Conservation (phyloP, 2,329 filamentous ascomycete genomes). For the Aspergillus ochraceoroseus region DNA sequence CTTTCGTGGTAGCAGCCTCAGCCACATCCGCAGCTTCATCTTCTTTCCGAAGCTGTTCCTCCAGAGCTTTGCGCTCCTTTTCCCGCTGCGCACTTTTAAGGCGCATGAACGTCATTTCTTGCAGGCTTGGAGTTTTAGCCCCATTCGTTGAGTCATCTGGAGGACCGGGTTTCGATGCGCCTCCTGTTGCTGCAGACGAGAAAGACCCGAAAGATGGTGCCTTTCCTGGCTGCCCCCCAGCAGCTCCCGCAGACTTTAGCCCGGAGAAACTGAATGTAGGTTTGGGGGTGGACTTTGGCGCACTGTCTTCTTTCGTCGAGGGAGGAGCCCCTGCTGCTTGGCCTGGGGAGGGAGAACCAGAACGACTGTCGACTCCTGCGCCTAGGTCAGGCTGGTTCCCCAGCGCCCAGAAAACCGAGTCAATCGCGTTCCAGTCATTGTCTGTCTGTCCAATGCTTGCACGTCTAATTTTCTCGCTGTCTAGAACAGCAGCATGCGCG, state of each 20-base stretch:
- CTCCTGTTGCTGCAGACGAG: slow-evolving; percentile 28
- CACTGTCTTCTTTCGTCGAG: slow-evolving; percentile 7
- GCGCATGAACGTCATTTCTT: slow-evolving; percentile 52
- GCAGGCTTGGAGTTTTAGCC: slow-evolving; percentile 37
- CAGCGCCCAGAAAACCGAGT: slow-evolving; percentile 53
- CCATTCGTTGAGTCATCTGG: slow-evolving; percentile 25
- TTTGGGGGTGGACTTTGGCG: slow-evolving; percentile 18
- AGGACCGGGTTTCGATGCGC: slow-evolving; percentile 28
- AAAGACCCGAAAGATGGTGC: slow-evolving; percentile 44
- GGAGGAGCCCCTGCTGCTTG: slow-evolving; percentile 26
- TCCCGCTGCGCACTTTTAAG: slow-evolving; percentile 54
- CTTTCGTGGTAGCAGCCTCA: slow-evolving; percentile 23
- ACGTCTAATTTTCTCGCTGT: slow-evolving; percentile 41
- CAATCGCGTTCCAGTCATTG: slow-evolving; percentile 47
- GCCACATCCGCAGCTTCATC: slow-evolving; percentile 44
- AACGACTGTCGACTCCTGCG: slow-evolving; percentile 8
- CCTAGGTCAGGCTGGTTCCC: slow-evolving; percentile 50
- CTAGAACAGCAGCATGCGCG: slow-evolving; percentile 53
- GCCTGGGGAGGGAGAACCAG: slow-evolving; percentile 17
- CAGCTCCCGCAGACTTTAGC: slow-evolving; percentile 25
- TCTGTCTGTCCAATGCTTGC: slow-evolving; percentile 28
- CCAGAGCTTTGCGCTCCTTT: slow-evolving; percentile 50
- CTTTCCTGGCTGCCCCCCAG: slow-evolving; percentile 28
- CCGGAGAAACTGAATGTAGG: slow-evolving; percentile 36
- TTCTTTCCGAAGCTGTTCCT: slow-evolving; percentile 50